A percentile compares a stretch with the other conserved stretches of the same genome.
phyloP scores from a whole-genome alignment of 306 rosid genomes.

The Luffa aegyptiaca region DNA sequence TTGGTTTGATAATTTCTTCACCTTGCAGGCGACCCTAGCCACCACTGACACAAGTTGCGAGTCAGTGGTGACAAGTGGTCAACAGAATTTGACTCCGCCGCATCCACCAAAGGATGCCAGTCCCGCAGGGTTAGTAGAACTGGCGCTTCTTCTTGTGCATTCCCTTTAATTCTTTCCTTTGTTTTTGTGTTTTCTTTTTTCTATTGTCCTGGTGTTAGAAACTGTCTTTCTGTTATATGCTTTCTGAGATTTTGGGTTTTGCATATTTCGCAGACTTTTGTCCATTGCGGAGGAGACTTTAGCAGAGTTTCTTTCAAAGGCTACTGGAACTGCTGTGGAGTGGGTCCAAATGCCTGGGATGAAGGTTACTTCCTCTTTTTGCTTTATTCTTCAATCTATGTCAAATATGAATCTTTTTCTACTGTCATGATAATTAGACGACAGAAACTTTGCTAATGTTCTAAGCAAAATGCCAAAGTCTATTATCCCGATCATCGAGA shows the following conservation, averaged over 20 bases:
- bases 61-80: conserved; percentile 93
- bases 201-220: background rate
- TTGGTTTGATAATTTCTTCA: background rate
- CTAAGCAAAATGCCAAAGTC: conserved; percentile 22
- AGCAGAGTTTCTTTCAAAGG: conserved; percentile 99
- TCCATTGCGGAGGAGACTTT: conserved; percentile 99
- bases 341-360: conserved; percentile 99
- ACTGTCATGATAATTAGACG: conserved; percentile 11
- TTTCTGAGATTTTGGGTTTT: conserved; percentile 17
- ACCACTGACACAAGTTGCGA: conserved; percentile 95
- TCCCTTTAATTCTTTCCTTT: background rate
- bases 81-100: conserved; percentile 82
- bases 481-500: background rate
- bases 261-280: conserved; percentile 63
- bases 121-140: conserved; percentile 85
- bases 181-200: background rate
- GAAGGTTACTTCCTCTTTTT: conserved; percentile 53
- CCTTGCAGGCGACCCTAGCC: conserved; percentile 53
- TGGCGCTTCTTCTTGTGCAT: background rate
- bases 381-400: conserved; percentile 7
- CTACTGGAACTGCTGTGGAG: conserved; percentile 99
- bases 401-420: background rate
- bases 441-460: conserved; percentile 25
- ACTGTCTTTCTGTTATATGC: background rate
- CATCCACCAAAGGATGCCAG: conserved; percentile 99